Evolutionary conservation across 768 basidiomycete genomes (phyloP), one percentile per base, ranked within the genome.

Genomic region (Tulasnella sp.): DNA sequence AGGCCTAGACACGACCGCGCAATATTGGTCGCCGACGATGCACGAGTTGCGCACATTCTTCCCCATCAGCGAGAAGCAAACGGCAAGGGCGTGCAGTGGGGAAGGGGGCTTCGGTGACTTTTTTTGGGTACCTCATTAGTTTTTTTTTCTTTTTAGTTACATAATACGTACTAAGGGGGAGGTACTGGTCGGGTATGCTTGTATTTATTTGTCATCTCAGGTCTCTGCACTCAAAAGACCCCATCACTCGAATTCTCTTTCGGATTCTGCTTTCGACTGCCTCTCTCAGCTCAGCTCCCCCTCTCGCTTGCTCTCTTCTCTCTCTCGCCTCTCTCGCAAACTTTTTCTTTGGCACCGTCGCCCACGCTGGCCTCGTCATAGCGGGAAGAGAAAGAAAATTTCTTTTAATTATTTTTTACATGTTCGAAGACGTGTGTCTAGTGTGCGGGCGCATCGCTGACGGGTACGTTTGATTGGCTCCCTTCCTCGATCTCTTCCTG

Each of bases 371-470:
- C 58, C 58, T 64, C 58, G 58, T 64, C 58, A 64, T 64, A 64
- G 58, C 58, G 31, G 58, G 58, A 64, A 64, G 12, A 31, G 29
- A 11, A 58, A 25, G 11, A 12, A 2, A 12, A 29, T 5, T 34
- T 15, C 31, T 34, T 64, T 64, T 64, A 29, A 34, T 64, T 64
- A 64, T 64, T 64, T 42, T 42, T 64, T 64, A 34, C 58, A 76
- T 76, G 75, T 76, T 76, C 69, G 75, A 76, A 37, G 75, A 76
- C 42, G 75, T 76, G 12, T 76, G 75, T 42, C 75, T 76, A n/a
- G 75, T 76, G 15, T 76, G 75, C 49, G 67, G 75, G 25, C 64
- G 75, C 31, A 36, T 70, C 39, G 75, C 75, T 42, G 75, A 76
- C 36, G 67, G 75, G 75, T 76, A 45, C 2, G 75, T 76, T 22